Evolutionary conservation across 2,329 filamentous ascomycete genomes (phyloP), one percentile per base, ranked within the genome.

Genomic region (Fusarium annulatum): DNA sequence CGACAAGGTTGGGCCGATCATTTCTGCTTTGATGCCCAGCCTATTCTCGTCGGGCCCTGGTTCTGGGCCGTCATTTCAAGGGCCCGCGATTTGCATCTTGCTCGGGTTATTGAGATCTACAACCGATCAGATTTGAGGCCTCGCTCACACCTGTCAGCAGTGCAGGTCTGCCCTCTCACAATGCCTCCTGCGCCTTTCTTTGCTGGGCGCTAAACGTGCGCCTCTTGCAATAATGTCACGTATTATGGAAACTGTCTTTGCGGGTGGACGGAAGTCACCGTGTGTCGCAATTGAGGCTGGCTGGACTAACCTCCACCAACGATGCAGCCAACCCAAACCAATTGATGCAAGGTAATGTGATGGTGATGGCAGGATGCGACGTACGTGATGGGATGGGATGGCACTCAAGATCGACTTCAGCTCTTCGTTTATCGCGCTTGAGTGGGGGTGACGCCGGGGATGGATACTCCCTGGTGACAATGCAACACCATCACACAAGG

Each of bases 341-440:
- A 10, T 21, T 41, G 23, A 55, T 41, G 46, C 46, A 51, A 46
- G 21, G 49, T n/a, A 36, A 41, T 30, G 51, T 55, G 51, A n/a
- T 41, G 51, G 51, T 16, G 15, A n/a, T 48, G 30, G 4, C 19
- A 21, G 10, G 26, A 12, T 21, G 26, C 18, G 19, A 48, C 21
- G 41, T 10, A 33, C n/a, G 41, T 23, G 41, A 46, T 46, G 23
- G 10, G 33, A 33, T 33, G 33, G 33, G 36, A n/a, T 33, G 33
- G 18, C 51, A 53, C 34, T n/a, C 16, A 36, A 18, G 59, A 55
- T 69, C 60, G 38, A 41, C 56, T 38, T 68, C 66, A 68, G 66
- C 64, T 68, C 19, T 55, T 69, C 67, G 67, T 65, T 69, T 59
- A 69, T 69, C 67, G 67, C 26, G 30, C 26, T 45, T 7, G 23